phyloP scores from a whole-genome alignment of 805 yeast genomes.

The Teunomyces funiuensis region DNA sequence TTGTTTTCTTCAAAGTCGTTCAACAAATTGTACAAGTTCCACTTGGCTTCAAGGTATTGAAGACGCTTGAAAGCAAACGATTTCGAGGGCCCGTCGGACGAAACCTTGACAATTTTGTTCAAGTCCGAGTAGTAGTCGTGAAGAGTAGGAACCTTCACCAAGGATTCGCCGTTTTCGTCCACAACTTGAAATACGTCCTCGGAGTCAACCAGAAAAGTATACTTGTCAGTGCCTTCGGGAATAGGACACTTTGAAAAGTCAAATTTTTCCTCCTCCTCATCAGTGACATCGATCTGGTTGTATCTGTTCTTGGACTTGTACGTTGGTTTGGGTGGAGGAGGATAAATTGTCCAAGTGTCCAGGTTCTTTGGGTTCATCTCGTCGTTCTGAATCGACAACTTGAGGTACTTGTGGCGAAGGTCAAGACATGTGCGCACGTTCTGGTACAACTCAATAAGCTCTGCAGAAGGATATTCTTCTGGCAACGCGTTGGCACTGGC shows the following conservation, averaged over 20 bases:
- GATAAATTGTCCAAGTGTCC: conserved; percentile 76
- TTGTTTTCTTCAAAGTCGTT: conserved; percentile 93
- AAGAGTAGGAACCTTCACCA: conserved; percentile 74
- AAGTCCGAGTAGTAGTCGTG: conserved; percentile 84
- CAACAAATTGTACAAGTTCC: conserved; percentile 85
- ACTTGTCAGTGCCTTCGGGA: conserved; percentile 47
- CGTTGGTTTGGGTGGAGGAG: conserved; percentile 91
- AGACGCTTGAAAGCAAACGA: conserved; percentile 93
- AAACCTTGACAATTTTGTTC: conserved; percentile 66
- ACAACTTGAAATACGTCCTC: conserved; percentile 73
- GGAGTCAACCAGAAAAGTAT: conserved; percentile 47
- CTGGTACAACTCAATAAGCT: conserved; percentile 60
- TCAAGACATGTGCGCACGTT: conserved; percentile 67
- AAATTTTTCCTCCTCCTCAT: conserved; percentile 50
- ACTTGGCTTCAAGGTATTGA: conserved; percentile 92
- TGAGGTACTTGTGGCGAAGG: conserved; percentile 74
- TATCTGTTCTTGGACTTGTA: conserved; percentile 58
- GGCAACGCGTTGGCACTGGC: conserved; percentile 26
- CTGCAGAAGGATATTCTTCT: conserved; percentile 64
- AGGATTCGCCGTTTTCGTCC: conserved; percentile 31
- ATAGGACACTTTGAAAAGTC: conserved; percentile 55
- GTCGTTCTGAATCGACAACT: conserved; percentile 62
- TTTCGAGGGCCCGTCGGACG: conserved; percentile 95
- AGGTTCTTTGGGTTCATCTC: conserved; percentile 82
- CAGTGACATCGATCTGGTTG: conserved; percentile 41